Percentiles rank a stretch among this genome's conserved stretches.
phyloP scores from a whole-genome alignment of 495 filamentous ascomycete species.

The Trichoderma erinaceum region DNA sequence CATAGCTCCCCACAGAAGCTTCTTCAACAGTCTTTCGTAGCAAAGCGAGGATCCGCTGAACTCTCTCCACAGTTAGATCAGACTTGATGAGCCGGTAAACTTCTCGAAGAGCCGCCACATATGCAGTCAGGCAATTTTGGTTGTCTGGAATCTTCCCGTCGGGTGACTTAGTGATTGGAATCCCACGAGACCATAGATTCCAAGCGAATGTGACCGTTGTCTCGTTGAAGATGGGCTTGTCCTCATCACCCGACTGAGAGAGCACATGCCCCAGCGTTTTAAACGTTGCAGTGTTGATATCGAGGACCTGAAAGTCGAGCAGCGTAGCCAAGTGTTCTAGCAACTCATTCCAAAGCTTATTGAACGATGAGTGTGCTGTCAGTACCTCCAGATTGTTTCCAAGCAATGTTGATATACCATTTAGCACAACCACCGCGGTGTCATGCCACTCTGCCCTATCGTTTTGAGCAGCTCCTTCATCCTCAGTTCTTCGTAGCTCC shows the following conservation, averaged over 20 bases:
- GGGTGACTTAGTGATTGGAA: constrained; percentile 40
- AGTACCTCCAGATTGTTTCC: constrained; percentile 60
- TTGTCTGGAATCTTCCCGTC: constrained; percentile 51
- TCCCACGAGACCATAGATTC: constrained; percentile 63
- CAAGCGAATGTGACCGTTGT: constrained; percentile 58
- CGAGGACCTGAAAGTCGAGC: constrained; percentile 53
- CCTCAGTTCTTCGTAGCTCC: constrained; percentile 32
- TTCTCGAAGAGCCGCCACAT: constrained; percentile 68
- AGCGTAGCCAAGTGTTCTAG: constrained; percentile 57
- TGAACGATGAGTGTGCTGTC: constrained; percentile 50
- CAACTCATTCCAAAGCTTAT: constrained; percentile 62
- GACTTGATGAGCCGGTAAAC: constrained; percentile 73
- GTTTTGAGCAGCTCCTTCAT: constrained; percentile 28
- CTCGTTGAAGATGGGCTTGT: constrained; percentile 49
- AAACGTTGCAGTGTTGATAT: constrained; percentile 68
- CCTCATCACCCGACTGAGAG: constrained; percentile 39
- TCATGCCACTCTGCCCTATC: constrained; percentile 62
- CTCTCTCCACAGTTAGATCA: constrained; percentile 52
- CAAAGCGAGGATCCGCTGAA: constrained; percentile 57
- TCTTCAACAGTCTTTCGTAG: constrained; percentile 49
- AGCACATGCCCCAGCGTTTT: constrained; percentile 62
- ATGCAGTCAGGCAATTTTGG: constrained; percentile 71
- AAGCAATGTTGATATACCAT: constrained; percentile 61
- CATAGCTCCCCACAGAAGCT: constrained; percentile 67
- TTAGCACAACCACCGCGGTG: constrained; percentile 66